Conservation (phyloP, 176 grass and related monocot species). For the Rhynchospora pubera region DNA sequence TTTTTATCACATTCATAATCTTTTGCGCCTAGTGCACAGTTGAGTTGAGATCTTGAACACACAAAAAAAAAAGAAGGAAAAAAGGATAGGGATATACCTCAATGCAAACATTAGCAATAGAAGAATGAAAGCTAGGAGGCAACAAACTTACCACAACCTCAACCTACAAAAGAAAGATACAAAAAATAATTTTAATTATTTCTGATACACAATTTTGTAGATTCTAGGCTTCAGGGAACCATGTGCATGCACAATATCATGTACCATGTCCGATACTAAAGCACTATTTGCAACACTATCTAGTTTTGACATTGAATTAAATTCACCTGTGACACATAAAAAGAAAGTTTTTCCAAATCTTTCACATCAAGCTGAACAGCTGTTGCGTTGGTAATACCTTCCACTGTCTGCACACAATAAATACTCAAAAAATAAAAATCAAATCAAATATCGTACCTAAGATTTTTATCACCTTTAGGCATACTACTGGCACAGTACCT, state of each 20-base stretch:
- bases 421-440: slow-evolving; percentile 14
- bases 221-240: not conserved
- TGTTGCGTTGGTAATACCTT: slow-evolving; percentile 75
- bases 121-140: slow-evolving; percentile 79
- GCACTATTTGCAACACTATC: not conserved
- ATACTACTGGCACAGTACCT: not conserved
- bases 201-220: not conserved
- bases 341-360: slow-evolving; percentile 53
- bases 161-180: slow-evolving; percentile 38
- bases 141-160: slow-evolving; percentile 87
- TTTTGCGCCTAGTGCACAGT: not conserved
- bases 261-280: not conserved
- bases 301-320: slow-evolving; percentile 13
- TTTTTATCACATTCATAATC: not conserved
- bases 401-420: slow-evolving; percentile 56
- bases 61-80: not conserved
- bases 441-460: not conserved
- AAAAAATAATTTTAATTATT: slow-evolving; percentile 10
- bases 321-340: slow-evolving; percentile 70
- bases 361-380: slow-evolving; percentile 67
- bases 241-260: not conserved
- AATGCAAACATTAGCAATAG: slow-evolving; percentile 75
- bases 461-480: not conserved
- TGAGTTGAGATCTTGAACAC: not conserved
- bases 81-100: slow-evolving; percentile 43